Base-by-base conservation (phyloP, 495 filamentous ascomycete species). In the Ramalina intermedia region DNA sequence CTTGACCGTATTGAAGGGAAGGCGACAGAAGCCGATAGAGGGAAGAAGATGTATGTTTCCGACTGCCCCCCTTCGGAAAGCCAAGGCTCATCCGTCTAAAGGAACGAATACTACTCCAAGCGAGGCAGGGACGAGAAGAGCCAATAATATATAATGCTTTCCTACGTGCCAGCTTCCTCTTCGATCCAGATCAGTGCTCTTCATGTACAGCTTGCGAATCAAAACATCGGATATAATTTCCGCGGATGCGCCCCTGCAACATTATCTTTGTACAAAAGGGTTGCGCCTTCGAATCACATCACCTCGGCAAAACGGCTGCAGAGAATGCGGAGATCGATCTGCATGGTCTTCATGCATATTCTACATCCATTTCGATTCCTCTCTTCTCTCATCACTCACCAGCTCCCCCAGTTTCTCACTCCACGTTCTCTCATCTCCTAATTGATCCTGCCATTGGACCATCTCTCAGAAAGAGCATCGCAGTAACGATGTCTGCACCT, bases 1-100 rank as follows among this genome's bases (percentile, higher is more conserved):
- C 49, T 72, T 20, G 67, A 70, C 46, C 51, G 66, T 17, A 44
- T 69, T 16, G 58, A 61, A 38, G 58, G 58, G 17, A 59, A 59
- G 16, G 58, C 43, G 13, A 58, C 56, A 1, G 54, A 59, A 47
- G 51, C 57, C 40, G 58, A 60, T 37, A 42, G 49, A 16, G 52
- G 51, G 16, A 56, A 57, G 51, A 61, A 61, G 41, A 61, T 57
- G 58, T 59, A 44, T 4, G 17, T 27, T 21, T 21, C 12, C 24
- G 1, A 9, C 2, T 0, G 1, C 13, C 4, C 21, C 16, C 43
- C 1, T 20, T 2, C 9, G 3, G 6, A 5, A 43, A 23, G 3
- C 16, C 39, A 3, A 41, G 24, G 43, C 46, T 27, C n/a, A 16
- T n/a, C 7, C 12, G 20, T 24, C 26, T 33, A 8, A 33, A 59